These are phyloP conservation scores for Diddensiella caesifluorescens DNA, from an alignment of 805 yeast genomes.

Conservation along the genomic window DNA sequence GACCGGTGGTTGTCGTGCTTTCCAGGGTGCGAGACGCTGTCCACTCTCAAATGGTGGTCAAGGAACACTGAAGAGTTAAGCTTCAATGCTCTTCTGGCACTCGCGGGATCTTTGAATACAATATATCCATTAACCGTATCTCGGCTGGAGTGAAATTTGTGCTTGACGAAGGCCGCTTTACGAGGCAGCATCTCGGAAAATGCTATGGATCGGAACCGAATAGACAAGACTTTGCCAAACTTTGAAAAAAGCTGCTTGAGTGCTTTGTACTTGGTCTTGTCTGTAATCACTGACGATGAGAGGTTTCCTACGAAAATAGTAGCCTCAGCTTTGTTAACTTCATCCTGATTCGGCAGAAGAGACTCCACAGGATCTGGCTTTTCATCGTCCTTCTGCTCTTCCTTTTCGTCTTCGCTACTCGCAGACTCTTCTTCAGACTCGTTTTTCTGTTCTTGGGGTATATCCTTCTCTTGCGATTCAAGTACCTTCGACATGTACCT, in stretches of 20 bases:
- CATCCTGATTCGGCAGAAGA: slow-evolving; percentile 60
- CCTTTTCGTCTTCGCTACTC: slow-evolving; percentile 22
- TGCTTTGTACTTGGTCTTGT: slow-evolving; percentile 53
- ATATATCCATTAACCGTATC: slow-evolving; percentile 85
- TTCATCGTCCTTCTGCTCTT: slow-evolving; percentile 25
- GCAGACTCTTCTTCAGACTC: slow-evolving; percentile 16
- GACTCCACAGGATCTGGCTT: slow-evolving; percentile 26
- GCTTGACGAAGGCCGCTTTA: slow-evolving; percentile 82
- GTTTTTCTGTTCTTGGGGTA: slow-evolving; percentile 13
- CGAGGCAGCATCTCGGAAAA: slow-evolving; percentile 84
- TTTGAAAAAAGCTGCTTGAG: slow-evolving; percentile 57
- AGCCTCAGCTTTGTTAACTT: slow-evolving; percentile 73
- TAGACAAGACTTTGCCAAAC: slow-evolving; percentile 56
- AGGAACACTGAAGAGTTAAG: slow-evolving; percentile 66
- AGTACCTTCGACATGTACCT: slow-evolving; percentile 48
- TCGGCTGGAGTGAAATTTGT: slow-evolving; percentile 67
- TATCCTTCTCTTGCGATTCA: slow-evolving; percentile 32
- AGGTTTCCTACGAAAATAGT: slow-evolving; percentile 89
- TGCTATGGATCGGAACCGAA: slow-evolving; percentile 89
- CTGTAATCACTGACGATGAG: slow-evolving; percentile 56
- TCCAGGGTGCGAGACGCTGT: slow-evolving; percentile 87
- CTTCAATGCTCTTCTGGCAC: slow-evolving; percentile 39
- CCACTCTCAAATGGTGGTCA: slow-evolving; percentile 79
- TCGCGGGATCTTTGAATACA: slow-evolving; percentile 56
- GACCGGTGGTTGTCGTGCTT: slow-evolving; percentile 78